Evolutionary conservation across 805 yeast species (phyloP), one percentile per base, ranked within the genome.

Genomic region (Gaillardinia entomophila): DNA sequence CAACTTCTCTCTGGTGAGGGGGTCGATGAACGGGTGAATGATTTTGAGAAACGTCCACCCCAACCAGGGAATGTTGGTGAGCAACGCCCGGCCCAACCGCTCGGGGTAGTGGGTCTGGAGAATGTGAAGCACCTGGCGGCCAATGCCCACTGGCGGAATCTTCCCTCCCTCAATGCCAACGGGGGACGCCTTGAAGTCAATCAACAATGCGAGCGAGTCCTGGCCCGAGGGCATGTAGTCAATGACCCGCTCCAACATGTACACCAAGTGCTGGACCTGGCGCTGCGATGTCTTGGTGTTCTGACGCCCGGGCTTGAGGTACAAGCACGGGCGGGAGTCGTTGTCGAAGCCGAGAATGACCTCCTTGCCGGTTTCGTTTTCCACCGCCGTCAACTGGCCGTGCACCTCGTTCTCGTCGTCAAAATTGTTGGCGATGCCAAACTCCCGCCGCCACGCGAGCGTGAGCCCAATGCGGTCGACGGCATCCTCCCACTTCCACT

Each of bases 21-120:
- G 97, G 53, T 92, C 98, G 43, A 92, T 92, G 56, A 92, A 92
- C 4, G 99, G 98, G 48, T 85, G 86, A 42, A 90, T 89, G 41
- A 92, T 64, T 62, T 84, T 89, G 45, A 92, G 65, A 49, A 92
- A 92, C 7, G 96, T 80, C 85, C 95, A 84, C 5, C 89, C 97
- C 34, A 89, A 61, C 75, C 92, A 84, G 11, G 97, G 97, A 43
- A 92, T 88, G 58, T 92, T 90, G 30, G 95, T 85, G 33, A 92
- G 68, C 30, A 89, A 68, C 0, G 97, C 97, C 53, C 81, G 82
- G 25, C 99, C 99, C 38, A 92, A 69, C 49, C 99, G 75, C 57
- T 92, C 99, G 3, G 98, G 98, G 56, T 92, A 92, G 59, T 92
- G 99, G 10, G 95, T 88, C 62, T 92, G 99, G 47, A 92, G 67